Evolutionary conservation across 768 basidiomycete genomes (phyloP).

Genomic region (Suillus bovinus): DNA sequence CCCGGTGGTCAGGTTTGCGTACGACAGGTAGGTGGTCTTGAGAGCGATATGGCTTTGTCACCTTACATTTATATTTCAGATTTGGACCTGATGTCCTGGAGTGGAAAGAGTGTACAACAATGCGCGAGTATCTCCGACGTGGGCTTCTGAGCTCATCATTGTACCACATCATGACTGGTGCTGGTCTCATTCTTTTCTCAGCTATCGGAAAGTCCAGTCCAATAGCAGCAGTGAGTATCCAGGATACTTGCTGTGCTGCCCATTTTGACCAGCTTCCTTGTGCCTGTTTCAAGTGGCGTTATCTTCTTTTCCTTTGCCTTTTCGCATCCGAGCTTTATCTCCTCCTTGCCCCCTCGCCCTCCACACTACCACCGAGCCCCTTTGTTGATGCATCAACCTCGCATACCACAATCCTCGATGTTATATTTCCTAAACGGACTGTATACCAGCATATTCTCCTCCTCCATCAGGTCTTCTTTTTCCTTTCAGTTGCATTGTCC

Average conservation of each 20-base stretch:
- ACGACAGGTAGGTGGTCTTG: constrained; percentile 62
- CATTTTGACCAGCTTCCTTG: constrained; percentile 15
- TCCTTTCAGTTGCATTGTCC: constrained; percentile 69
- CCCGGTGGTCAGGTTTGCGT: constrained; percentile 78
- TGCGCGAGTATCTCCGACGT: constrained; percentile 65
- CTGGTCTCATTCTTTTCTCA: constrained; percentile 61
- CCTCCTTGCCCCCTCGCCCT: constrained; percentile 57
- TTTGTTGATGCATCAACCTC: constrained; percentile 23
- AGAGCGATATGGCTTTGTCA: constrained; percentile 9
- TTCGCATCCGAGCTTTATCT: constrained; percentile 65
- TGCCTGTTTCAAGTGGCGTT: constrained; percentile 64
- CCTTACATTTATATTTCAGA: constrained; percentile 36
- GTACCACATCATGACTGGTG: constrained; percentile 65
- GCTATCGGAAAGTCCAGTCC: constrained; percentile 59
- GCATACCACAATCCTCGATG: constrained; percentile 34
- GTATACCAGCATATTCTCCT: constrained; percentile 77
- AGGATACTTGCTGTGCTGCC: constrained; percentile 6
- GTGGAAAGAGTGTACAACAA: constrained; percentile 71
- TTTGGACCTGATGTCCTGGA: constrained; percentile 73
- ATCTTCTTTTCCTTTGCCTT: constrained; percentile 63
- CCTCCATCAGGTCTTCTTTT: constrained; percentile 76
- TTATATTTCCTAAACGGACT: constrained; percentile 62
- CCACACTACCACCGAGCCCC: constrained; percentile 25
- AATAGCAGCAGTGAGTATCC: constrained; percentile 61
- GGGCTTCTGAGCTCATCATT: constrained; percentile 64